Conservation (phyloP, 176 grass and related monocot genomes). For the Oryza officinalis region DNA sequence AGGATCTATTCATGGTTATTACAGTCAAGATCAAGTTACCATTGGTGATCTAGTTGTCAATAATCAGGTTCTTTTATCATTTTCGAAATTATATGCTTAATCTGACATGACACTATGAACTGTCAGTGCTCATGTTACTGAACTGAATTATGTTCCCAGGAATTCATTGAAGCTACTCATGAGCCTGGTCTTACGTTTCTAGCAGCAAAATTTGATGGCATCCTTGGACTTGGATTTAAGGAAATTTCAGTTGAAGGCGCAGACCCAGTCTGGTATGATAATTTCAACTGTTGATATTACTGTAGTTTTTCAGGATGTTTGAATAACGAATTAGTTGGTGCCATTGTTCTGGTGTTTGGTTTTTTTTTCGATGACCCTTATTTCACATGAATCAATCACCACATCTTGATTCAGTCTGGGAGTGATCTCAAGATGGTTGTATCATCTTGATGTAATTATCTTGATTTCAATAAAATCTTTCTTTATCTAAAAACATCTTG, state of each 20-base stretch:
- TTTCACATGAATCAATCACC: background rate
- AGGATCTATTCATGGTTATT: slow-evolving; percentile 73
- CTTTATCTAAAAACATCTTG: background rate
- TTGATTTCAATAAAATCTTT: too few relatives aligned
- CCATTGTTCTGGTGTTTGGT: background rate
- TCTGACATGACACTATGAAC: background rate
- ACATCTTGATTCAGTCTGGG: background rate
- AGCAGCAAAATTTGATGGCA: slow-evolving; percentile 86
- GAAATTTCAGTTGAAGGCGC: slow-evolving; percentile 87
- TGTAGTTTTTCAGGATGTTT: background rate
- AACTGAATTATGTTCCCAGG: slow-evolving; percentile 57
- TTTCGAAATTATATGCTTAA: background rate
- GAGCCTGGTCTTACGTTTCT: slow-evolving; percentile 77
- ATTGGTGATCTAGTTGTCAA: slow-evolving; percentile 68
- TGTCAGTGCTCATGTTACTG: background rate
- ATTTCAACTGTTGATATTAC: background rate
- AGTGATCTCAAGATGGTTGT: too few relatives aligned
- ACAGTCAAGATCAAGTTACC: slow-evolving; percentile 74
- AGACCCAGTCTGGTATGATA: slow-evolving; percentile 72
- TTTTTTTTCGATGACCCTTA: background rate
- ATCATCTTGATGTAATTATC: too few relatives aligned
- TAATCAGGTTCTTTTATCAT: slow-evolving; percentile 55
- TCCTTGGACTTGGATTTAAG: slow-evolving; percentile 91
- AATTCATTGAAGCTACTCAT: slow-evolving; percentile 89
- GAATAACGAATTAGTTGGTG: background rate